These are phyloP conservation scores for Fusarium phyllophilum DNA, from an alignment of 2,329 filamentous ascomycete species.

Conservation along the genomic window DNA sequence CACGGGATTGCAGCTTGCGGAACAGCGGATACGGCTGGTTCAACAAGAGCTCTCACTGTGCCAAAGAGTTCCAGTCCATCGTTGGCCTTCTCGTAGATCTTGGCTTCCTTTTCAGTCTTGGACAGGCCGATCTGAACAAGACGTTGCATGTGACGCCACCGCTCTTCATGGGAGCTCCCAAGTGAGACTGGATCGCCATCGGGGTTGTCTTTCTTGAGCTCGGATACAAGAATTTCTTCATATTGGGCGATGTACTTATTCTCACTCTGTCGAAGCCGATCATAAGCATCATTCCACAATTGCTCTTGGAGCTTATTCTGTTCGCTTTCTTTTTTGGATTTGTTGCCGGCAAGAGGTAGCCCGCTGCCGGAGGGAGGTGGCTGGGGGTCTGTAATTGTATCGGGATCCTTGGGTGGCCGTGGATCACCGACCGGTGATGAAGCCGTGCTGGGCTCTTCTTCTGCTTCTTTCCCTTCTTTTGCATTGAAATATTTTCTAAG, in stretches of 20 bases:
- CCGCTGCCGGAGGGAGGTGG: not conserved
- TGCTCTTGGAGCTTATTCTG: not conserved
- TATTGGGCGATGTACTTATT: not conserved
- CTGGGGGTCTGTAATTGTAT: not conserved
- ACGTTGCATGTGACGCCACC: not conserved
- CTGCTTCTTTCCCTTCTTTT: not conserved
- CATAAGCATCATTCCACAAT: not conserved
- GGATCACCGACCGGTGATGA: fast-evolving
- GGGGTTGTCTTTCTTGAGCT: not conserved
- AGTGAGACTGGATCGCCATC: not conserved
- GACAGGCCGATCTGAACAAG: not conserved
- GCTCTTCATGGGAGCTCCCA: not conserved
- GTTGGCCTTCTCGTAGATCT: not conserved
- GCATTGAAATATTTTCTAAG: not conserved
- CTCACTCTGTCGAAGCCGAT: not conserved
- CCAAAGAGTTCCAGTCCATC: not conserved
- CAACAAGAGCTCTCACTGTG: not conserved
- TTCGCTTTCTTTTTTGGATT: not conserved
- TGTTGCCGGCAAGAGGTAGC: not conserved
- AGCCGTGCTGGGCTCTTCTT: not conserved
- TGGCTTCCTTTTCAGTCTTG: not conserved
- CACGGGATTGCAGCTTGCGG: not conserved
- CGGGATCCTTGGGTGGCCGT: not conserved
- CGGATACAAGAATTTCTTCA: not conserved
- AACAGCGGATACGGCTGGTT: not conserved